Conservation (phyloP, 2,329 filamentous ascomycete species). For the Claviceps digitariae region DNA sequence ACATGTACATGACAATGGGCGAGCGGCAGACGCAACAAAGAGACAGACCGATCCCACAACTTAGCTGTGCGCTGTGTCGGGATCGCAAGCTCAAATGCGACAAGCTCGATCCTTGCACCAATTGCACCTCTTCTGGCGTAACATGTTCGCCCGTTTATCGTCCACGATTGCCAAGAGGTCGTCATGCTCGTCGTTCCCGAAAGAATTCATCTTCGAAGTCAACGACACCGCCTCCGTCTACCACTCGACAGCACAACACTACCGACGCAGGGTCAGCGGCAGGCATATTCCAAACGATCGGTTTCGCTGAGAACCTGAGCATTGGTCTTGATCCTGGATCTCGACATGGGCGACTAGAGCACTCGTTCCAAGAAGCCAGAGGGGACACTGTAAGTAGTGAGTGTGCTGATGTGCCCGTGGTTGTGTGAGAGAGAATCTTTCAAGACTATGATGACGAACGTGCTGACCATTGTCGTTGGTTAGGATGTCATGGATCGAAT, state of each 20-base stretch:
- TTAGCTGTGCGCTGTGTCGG: constrained; percentile 8
- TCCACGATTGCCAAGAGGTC: constrained; percentile 7
- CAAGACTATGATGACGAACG: not conserved
- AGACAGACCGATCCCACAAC: constrained; percentile 5
- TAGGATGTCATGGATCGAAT: constrained; percentile 6
- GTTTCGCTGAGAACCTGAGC: not conserved
- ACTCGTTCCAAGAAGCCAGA: not conserved
- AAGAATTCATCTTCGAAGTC: constrained; percentile 1
- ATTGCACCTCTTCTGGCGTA: constrained; percentile 7
- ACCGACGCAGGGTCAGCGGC: not conserved
- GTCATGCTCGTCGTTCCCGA: constrained; percentile 8
- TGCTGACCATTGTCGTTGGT: not conserved
- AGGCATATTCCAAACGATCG: not conserved
- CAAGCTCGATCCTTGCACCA: constrained; percentile 11
- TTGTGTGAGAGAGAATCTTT: not conserved
- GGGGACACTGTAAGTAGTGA: not conserved
- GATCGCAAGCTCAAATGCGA: constrained; percentile 13
- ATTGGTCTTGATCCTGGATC: not conserved
- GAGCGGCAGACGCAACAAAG: constrained; percentile 1
- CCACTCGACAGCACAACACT: not conserved
- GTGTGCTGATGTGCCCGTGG: not conserved
- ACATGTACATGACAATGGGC: not conserved
- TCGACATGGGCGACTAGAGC: too few relatives aligned
- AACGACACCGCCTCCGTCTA: not conserved
- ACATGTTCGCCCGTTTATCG: constrained; percentile 9